Conservation (phyloP, 2,329 filamentous ascomycete species). For the Trichophyton simii region DNA sequence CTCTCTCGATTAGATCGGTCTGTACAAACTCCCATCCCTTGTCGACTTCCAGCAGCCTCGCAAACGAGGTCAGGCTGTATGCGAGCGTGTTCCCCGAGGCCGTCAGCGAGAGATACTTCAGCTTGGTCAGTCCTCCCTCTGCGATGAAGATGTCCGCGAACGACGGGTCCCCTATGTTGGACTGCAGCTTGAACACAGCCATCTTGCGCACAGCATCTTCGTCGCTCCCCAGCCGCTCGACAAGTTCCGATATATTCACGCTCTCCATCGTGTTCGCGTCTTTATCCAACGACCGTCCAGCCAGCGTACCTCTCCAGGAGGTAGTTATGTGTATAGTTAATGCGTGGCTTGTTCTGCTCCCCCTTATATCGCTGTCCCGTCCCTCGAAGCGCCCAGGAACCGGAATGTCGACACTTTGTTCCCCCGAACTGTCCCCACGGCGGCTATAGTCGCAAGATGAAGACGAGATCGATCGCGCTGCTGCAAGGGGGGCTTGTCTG, state of each 20-base stretch:
- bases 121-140: constrained; percentile 67
- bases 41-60: constrained; percentile 80
- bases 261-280: constrained; percentile 37
- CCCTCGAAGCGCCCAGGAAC: not conserved
- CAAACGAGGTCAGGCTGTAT: constrained; percentile 83
- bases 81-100: constrained; percentile 88
- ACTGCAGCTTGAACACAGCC: constrained; percentile 96
- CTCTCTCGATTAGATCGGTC: constrained; percentile 45
- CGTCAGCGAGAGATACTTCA: constrained; percentile 71
- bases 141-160: constrained; percentile 95
- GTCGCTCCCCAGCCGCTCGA: constrained; percentile 47
- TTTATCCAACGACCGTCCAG: not conserved
- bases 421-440: not conserved
- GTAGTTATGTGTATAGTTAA: not conserved
- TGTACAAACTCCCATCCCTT: constrained; percentile 78
- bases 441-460: not conserved
- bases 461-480: not conserved
- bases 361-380: too few relatives aligned
- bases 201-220: constrained; percentile 93
- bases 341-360: not conserved
- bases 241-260: constrained; percentile 45
- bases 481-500: not conserved
- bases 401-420: not conserved
- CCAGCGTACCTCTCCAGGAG: not conserved
- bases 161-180: constrained; percentile 84